These are phyloP conservation scores for Persicaria tinctoria DNA, from an alignment of 148 eudicot species.

Conservation along the genomic window DNA sequence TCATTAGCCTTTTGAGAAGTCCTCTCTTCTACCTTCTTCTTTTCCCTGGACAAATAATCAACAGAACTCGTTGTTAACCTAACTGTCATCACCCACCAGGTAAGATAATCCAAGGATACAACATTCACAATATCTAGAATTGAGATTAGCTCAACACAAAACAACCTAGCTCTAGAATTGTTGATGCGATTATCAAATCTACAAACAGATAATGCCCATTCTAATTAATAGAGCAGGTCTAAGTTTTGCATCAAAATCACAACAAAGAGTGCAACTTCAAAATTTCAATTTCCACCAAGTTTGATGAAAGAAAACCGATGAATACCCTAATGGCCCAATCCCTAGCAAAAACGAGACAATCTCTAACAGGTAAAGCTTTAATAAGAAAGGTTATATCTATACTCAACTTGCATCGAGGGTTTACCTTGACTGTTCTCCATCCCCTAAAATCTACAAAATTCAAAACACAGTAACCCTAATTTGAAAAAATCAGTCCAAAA, in stretches of 20 bases:
- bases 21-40: constrained; percentile 58
- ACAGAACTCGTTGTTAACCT: background rate
- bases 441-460: background rate
- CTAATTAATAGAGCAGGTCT: background rate
- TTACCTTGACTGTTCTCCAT: constrained; percentile 34
- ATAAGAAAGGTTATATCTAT: no score
- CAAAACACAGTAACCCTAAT: background rate
- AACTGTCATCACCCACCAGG: background rate
- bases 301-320: no score
- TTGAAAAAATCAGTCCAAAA: background rate
- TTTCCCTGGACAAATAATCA: constrained; percentile 39
- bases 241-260: background rate
- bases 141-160: background rate
- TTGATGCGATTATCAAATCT: background rate
- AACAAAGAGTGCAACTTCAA: background rate
- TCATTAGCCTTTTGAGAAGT: constrained; percentile 48
- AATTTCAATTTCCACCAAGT: no score
- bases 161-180: background rate
- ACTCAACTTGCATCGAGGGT: constrained; percentile 13
- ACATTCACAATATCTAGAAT: background rate
- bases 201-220: background rate
- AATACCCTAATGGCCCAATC: no score
- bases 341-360: no score
- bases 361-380: no score
- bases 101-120: background rate